Base-by-base conservation (phyloP, 2,329 filamentous ascomycete genomes). In the Scedosporium boydii region DNA sequence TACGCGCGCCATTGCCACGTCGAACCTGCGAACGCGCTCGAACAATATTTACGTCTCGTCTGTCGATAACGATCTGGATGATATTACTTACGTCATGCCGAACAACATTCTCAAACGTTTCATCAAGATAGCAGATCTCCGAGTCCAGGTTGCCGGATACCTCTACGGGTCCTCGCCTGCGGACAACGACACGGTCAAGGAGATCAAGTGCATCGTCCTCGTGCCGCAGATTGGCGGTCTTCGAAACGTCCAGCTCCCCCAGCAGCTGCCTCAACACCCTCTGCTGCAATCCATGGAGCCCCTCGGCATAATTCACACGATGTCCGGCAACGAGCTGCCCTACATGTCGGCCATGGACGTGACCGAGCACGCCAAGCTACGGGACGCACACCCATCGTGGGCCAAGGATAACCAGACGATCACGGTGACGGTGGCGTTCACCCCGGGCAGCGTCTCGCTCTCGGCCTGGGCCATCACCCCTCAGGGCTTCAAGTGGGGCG, bases 31-130 rank as follows among this genome's bases (percentile, higher is more conserved):
- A 56, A 97, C 93, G 58, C 84, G 95, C 67, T 86, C 95, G 59
- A 99, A 98, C 82, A 97, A 99, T 76, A 96, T 99, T 70, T 99
- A 98, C 75, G 96, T 99, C 68, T 96, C 95, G 6, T 95, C 93
- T 0, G 92, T 97, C 61, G 95, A 98, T 72, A 90, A 93, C 67
- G 90, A 92, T 61, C 85, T 95, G 66, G 92, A 96, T 64, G 91
- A 93, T 70, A 89, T 90, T 71, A 99, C 93, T 0, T 99, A 98
- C 70, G 90, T 99, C 70, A 97, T 99, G 91, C 95, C 95, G 0
- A 99, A 98, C 84, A 99, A 99, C 74, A 88, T 99, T 58, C 83
- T 99, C 70, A 97, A 96, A 82, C 90, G 91, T 67, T 99, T 99
- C 81, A 98, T 99, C 77, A 95, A 91, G 26, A 96, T 99, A 71